Percentiles rank a stretch among this genome's conserved stretches.
Evolutionary conservation across 352 stramenopile species (phyloP).

Genomic region (Lagenidium giganteum): DNA sequence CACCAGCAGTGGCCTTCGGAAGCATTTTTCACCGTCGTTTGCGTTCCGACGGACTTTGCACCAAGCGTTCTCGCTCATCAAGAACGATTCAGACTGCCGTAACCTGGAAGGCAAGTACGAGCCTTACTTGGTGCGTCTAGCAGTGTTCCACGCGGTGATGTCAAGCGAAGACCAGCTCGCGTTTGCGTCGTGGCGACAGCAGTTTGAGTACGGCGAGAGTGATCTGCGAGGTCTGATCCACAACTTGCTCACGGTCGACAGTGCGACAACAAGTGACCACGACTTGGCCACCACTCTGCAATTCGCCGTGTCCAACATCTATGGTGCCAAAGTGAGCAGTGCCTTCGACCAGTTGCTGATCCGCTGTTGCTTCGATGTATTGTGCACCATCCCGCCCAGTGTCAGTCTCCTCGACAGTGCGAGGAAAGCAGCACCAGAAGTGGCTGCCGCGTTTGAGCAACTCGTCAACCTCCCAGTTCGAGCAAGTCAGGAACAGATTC

Average conservation of each 20-base stretch:
- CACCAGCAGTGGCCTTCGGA: no score
- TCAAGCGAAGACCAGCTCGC: slow-evolving; percentile 8
- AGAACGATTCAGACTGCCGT: slow-evolving; percentile 11
- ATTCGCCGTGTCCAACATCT: slow-evolving; percentile 14
- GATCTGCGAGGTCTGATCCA: slow-evolving; percentile 8
- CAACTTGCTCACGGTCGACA: slow-evolving; percentile 4
- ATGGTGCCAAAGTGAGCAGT: slow-evolving; percentile 16
- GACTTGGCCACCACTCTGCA: no score
- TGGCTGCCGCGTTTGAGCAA: no score
- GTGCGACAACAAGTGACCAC: background rate
- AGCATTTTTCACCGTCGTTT: no score
- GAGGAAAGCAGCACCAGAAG: no score
- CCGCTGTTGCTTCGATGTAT: slow-evolving; percentile 18
- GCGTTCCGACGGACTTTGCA: slow-evolving; percentile 19
- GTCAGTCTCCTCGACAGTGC: no score
- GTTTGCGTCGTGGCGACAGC: slow-evolving; percentile 7
- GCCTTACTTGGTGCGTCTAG: slow-evolving; percentile 11
- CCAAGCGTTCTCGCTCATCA: slow-evolving; percentile 20
- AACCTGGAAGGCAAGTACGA: slow-evolving; percentile 2
- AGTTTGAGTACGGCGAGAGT: slow-evolving; percentile 2
- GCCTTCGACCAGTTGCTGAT: slow-evolving; percentile 20
- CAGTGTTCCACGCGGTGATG: slow-evolving; percentile 18
- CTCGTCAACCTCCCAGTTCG: no score
- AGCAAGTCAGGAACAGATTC: no score
- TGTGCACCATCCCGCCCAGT: background rate